Evolutionary conservation across 2,329 filamentous ascomycete species (phyloP).

Genomic region (Claviceps capensis): DNA sequence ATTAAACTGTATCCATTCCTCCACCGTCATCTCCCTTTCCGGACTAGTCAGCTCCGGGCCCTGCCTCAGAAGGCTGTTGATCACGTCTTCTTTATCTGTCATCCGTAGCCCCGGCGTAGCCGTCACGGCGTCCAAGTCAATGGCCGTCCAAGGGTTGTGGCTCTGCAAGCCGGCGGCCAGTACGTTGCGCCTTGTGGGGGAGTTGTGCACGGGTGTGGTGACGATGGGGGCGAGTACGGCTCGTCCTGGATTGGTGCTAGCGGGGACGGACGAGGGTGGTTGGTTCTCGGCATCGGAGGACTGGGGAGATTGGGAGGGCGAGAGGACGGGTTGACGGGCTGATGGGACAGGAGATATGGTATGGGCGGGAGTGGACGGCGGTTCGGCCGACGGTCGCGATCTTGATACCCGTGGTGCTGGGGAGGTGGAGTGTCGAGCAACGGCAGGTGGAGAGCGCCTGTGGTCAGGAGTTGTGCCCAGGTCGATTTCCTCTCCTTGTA

Average conservation of each 20-base stretch:
- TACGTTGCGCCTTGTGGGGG: conserved; percentile 48
- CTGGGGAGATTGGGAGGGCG: conserved; percentile 56
- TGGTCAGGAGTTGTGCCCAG: background rate
- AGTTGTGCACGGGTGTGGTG: conserved; percentile 35
- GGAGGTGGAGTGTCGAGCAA: background rate
- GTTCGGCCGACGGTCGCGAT: conserved; percentile 10
- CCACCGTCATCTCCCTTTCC: conserved; percentile 83
- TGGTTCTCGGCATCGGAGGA: conserved; percentile 72
- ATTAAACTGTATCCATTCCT: conserved; percentile 81
- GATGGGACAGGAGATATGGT: conserved; percentile 30
- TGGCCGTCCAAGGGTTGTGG: conserved; percentile 52
- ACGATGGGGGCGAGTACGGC: conserved; percentile 32
- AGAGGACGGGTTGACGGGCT: conserved; percentile 39
- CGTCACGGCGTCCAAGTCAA: conserved; percentile 66
- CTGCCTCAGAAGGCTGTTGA: conserved; percentile 34
- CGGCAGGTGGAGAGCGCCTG: background rate
- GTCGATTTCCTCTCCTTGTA: background rate
- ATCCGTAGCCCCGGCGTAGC: conserved; percentile 26
- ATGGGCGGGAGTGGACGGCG: conserved; percentile 30
- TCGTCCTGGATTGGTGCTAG: conserved; percentile 30
- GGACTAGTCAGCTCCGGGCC: conserved; percentile 53
- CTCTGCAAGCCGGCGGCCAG: conserved; percentile 41
- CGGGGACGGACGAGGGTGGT: conserved; percentile 53
- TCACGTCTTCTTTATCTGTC: conserved; percentile 38
- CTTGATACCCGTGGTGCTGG: background rate